Conservation (phyloP, 768 basidiomycete genomes). For the Leccinum ochraceum region DNA sequence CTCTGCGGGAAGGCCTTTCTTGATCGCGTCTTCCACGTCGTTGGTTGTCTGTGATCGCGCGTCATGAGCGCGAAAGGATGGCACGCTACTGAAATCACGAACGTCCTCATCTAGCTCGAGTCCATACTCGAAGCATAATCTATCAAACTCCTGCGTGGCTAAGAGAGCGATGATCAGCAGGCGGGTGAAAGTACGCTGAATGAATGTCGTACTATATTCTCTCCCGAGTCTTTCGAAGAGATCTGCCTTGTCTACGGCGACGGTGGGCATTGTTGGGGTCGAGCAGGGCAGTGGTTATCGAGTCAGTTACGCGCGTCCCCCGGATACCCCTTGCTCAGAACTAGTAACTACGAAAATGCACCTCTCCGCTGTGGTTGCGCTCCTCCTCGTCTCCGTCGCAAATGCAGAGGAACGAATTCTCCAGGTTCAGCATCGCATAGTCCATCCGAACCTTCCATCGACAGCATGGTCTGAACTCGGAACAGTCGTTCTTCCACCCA, state of each 20-base stretch:
- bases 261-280: slow-evolving; percentile 74
- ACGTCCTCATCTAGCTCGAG: slow-evolving; percentile 98
- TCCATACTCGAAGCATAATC: slow-evolving; percentile 95
- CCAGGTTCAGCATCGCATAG: slow-evolving; percentile 31
- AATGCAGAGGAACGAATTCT: slow-evolving; percentile 17
- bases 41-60: slow-evolving; percentile 71
- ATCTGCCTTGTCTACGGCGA: slow-evolving; percentile 94
- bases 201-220: slow-evolving; percentile 64
- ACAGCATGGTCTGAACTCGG: slow-evolving; percentile 29
- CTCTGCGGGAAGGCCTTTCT: slow-evolving; percentile 82
- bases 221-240: slow-evolving; percentile 85
- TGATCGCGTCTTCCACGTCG: slow-evolving; percentile 79
- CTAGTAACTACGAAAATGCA: slow-evolving; percentile 11
- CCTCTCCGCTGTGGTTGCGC: slow-evolving; percentile 1
- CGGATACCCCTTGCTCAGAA: slow-evolving; percentile 17
- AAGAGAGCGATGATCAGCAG: slow-evolving; percentile 17
- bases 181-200: slow-evolving; percentile 6
- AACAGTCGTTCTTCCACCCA: slow-evolving; percentile 24
- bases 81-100: slow-evolving; percentile 30
- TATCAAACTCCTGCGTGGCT: slow-evolving; percentile 96
- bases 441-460: slow-evolving; percentile 33
- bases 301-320: slow-evolving; percentile 17
- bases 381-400: slow-evolving; percentile 17
- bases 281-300: not conserved
- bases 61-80: slow-evolving; percentile 2